Percentiles rank a stretch among this genome's conserved stretches.
phyloP scores from a whole-genome alignment of 352 stramenopile genomes.

The Phytopythium helicoides region DNA sequence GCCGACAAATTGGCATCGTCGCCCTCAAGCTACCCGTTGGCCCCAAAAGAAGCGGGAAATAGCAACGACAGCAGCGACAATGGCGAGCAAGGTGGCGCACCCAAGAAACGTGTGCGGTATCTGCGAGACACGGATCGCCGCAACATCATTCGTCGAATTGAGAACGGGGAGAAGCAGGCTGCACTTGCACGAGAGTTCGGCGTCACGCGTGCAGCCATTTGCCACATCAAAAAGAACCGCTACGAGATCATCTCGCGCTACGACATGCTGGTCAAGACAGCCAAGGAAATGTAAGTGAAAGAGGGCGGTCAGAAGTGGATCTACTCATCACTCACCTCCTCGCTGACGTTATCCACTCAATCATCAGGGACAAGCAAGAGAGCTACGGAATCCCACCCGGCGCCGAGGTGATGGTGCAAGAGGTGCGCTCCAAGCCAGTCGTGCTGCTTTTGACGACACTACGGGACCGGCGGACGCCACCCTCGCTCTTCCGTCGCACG shows the following conservation, averaged over 20 bases:
- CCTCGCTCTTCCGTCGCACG: slow-evolving; percentile 31
- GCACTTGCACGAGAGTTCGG: slow-evolving; percentile 58
- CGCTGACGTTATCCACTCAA: background rate
- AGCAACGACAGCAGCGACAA: background rate
- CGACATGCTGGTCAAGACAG: slow-evolving; percentile 51
- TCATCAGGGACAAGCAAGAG: slow-evolving; percentile 29
- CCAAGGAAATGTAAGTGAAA: slow-evolving; percentile 44
- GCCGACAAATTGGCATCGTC: no score
- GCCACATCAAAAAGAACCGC: slow-evolving; percentile 80
- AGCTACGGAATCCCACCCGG: slow-evolving; percentile 19
- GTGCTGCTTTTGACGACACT: slow-evolving; percentile 47
- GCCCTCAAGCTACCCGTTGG: background rate
- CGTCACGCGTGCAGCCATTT: slow-evolving; percentile 68
- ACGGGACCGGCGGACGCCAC: slow-evolving; percentile 26
- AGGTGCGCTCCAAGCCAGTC: slow-evolving; percentile 41
- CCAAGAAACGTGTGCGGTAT: slow-evolving; percentile 52
- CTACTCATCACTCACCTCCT: background rate
- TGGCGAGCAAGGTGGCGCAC: slow-evolving; percentile 4
- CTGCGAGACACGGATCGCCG: slow-evolving; percentile 53
- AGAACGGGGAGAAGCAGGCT: slow-evolving; percentile 64
- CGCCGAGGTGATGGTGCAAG: slow-evolving; percentile 33
- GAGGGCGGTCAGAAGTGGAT: background rate
- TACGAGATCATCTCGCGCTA: slow-evolving; percentile 70
- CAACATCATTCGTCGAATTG: slow-evolving; percentile 67
- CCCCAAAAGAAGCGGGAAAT: background rate